Evolutionary conservation across 345 rosid species (phyloP), one percentile per base, ranked within the genome.

Genomic region (Cochlearia excelsa): DNA sequence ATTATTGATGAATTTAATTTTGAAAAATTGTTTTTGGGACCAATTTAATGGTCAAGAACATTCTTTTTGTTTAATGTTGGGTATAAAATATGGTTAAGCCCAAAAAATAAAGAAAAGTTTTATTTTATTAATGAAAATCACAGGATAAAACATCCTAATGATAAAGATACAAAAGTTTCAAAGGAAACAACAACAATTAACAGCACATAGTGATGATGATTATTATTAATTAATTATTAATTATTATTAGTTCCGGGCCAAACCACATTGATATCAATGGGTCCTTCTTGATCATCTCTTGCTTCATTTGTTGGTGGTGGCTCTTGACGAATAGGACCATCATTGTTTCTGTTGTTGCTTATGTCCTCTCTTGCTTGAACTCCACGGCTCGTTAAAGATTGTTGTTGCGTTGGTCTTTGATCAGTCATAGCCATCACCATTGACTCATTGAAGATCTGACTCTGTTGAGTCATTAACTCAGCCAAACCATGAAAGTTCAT

Each of bases 71-170:
- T 0, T 6, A 5, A 27, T 46, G 1, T 67, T 66, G 67, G 66
- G 50, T 8, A 11, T 0, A 31, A 16, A 16, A 16, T 37, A 2
- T 1, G 0, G 26, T 3, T 1, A 53, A 63, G 74, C 74, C 74
- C 74, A 63, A 16, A 16, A 16, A 16, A 3, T 5, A 9, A 0
- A 38, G 10, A 30, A 46, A 59, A 60, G 66, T 47, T 33, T 68
- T 29, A 28, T 59, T 44, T 45, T 46, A 68, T 38, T 28, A 51
- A 45, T 30, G 23, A 33, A 35, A 61, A n/a, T 59, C 62, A 3
- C 35, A 16, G 23, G 23, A 16, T 16, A 26, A 51, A 26, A 55
- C 75, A 63, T 68, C 11, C 46, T 28, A 31, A 38, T 38, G 11
- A 47, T 16, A 16, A 16, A 16, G 23, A 16, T 16, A 16, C 23